Evolutionary conservation across 371 early-diverging fungal genomes (phyloP).

Genomic region (Rhizopus sp.): DNA sequence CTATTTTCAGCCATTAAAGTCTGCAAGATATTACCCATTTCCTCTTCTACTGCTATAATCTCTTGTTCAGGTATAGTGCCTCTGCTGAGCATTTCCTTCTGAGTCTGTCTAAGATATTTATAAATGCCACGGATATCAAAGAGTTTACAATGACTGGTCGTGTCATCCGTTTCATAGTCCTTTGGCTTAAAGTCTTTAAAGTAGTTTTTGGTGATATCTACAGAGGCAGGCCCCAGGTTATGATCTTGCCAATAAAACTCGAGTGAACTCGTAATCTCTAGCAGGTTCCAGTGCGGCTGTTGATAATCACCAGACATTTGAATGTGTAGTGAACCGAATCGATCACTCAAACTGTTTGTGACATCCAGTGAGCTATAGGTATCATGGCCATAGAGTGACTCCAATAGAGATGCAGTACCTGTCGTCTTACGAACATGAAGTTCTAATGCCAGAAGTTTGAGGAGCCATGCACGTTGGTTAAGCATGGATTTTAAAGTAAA

Average conservation of each 20-base stretch:
- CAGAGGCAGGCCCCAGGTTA: constrained; percentile 7
- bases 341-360: background rate
- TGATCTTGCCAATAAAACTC: constrained; percentile 41
- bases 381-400: constrained; percentile 21
- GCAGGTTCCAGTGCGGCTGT: constrained; percentile 53
- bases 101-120: constrained; percentile 22
- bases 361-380: constrained; percentile 15
- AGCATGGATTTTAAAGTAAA: constrained; percentile 60
- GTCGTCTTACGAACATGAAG: constrained; percentile 49
- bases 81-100: constrained; percentile 33
- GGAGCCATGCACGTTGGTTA: constrained; percentile 84
- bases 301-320: constrained; percentile 8
- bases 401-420: constrained; percentile 8
- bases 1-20: constrained; percentile 62
- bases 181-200: constrained; percentile 22
- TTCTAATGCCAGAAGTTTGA: constrained; percentile 81
- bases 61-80: constrained; percentile 31
- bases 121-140: constrained; percentile 68
- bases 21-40: constrained; percentile 49
- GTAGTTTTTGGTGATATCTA: background rate
- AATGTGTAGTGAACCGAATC: constrained; percentile 1
- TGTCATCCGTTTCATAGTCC: constrained; percentile 9
- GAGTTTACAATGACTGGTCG: constrained; percentile 40
- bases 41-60: constrained; percentile 44
- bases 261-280: constrained; percentile 55